These are phyloP conservation scores for Curvularia verruculosa DNA, from an alignment of 2,329 filamentous ascomycete species.

Conservation along the genomic window DNA sequence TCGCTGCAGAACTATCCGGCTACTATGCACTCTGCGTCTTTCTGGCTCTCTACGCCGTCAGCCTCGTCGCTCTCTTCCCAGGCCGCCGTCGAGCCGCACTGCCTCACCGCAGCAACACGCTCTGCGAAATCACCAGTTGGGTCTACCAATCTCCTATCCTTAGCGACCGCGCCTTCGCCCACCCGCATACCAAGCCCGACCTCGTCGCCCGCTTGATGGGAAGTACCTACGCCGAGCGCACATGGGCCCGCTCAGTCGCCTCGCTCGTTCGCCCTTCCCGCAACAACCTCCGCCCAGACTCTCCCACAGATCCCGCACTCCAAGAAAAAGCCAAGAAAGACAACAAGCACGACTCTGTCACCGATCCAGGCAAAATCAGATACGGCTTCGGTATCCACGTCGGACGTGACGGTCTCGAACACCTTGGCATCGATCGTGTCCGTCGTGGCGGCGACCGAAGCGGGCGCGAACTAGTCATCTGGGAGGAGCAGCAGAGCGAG, in stretches of 20 bases:
- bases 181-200: slow-evolving; percentile 69
- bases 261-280: slow-evolving; percentile 38
- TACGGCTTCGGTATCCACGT: slow-evolving; percentile 65
- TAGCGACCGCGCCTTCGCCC: slow-evolving; percentile 74
- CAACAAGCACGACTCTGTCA: slow-evolving; percentile 22
- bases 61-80: slow-evolving; percentile 64
- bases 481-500: slow-evolving; percentile 41
- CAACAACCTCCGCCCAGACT: slow-evolving; percentile 36
- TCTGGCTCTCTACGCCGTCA: slow-evolving; percentile 71
- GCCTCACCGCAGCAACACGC: slow-evolving; percentile 73
- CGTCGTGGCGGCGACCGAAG: slow-evolving; percentile 44
- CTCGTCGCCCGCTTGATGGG: slow-evolving; percentile 72
- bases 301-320: slow-evolving; percentile 27
- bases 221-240: slow-evolving; percentile 55
- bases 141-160: slow-evolving; percentile 74
- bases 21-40: slow-evolving; percentile 76
- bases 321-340: slow-evolving; percentile 21
- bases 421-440: slow-evolving; percentile 65
- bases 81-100: slow-evolving; percentile 66
- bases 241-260: slow-evolving; percentile 35
- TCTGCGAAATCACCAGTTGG: slow-evolving; percentile 80
- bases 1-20: slow-evolving; percentile 75
- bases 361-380: slow-evolving; percentile 43
- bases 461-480: slow-evolving; percentile 46
- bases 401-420: slow-evolving; percentile 65